Evolutionary conservation across 176 grass and related monocot genomes (phyloP), one percentile per base, ranked within the genome.

Genomic region (Bothriochloa decipiens): DNA sequence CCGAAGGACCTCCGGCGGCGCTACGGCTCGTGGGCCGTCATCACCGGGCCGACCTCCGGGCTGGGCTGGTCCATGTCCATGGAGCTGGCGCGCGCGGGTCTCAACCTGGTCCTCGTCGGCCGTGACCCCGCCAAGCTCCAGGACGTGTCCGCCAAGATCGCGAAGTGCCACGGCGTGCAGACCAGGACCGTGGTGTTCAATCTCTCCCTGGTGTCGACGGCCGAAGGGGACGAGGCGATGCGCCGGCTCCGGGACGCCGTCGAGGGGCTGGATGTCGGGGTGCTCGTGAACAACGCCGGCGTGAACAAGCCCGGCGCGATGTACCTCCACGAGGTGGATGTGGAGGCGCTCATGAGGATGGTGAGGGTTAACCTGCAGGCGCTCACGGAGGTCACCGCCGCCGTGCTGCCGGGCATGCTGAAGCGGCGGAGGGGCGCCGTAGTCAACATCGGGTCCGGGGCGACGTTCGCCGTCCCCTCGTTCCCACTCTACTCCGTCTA

Each of bases 401-500:
- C 61, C 1, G 61, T 64, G 61, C 61, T 64, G 25, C 61, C 61
- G 0, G 61, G 25, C 3, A 64, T 64, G 61, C 4, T 64, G 5
- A 4, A 1, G 1, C 61, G 61, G 4, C 3, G 11, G 61, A 64
- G 61, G 11, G 60, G 61, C 61, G 61, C 61, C 61, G 25, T 64
- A 25, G 61, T 64, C 61, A 64, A 64, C 61, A 27, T 64, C 25
- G 61, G 61, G 4, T 64, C 61, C 61, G 61, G 61, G 25, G 5
- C 25, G 1, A 0, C 61, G 25, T 4, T 14, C 11, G 61, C 61
- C 11, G 11, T 27, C 4, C 61, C 61, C 1, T 64, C 61, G 1
- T 64, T 64, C 11, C 61, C 61, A 6, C 61, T 64, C 61, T 64
- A 64, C 61, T 64, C 61, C 23, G 61, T 64, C 61, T 64, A 64